Evolutionary conservation across 352 stramenopile genomes (phyloP).

Genomic region (Phytophthora nicotianae): DNA sequence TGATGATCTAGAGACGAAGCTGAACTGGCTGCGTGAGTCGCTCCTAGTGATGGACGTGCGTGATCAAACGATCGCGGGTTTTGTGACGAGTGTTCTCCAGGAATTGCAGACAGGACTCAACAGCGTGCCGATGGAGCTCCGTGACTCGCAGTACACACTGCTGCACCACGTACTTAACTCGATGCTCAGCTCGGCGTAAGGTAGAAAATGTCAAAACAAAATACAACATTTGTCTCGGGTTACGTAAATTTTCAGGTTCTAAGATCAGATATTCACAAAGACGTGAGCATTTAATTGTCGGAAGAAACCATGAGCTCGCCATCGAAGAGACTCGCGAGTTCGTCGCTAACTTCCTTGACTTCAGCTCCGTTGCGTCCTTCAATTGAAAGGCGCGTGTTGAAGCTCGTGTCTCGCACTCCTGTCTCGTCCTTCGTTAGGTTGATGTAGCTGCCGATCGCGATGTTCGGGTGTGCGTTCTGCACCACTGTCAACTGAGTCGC

Average conservation of each 20-base stretch:
- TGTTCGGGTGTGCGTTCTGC: conserved; percentile 66
- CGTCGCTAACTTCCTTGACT: conserved; percentile 56
- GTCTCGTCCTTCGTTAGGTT: conserved; percentile 75
- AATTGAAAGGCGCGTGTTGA: conserved; percentile 74
- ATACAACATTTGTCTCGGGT: conserved; percentile 21
- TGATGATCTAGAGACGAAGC: conserved; percentile 70
- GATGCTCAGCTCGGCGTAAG: conserved; percentile 75
- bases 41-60: conserved; percentile 83
- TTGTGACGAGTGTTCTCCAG: conserved; percentile 78
- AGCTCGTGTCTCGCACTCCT: conserved; percentile 55
- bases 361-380: conserved; percentile 58
- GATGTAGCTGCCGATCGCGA: conserved; percentile 86
- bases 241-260: no score
- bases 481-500: conserved; percentile 64
- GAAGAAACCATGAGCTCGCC: conserved; percentile 16
- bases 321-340: conserved; percentile 44
- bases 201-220: conserved; percentile 29
- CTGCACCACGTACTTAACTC: conserved; percentile 89
- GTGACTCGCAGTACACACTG: conserved; percentile 85
- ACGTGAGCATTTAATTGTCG: conserved; percentile 14
- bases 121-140: conserved; percentile 55
- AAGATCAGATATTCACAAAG: no score
- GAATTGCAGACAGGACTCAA: conserved; percentile 74
- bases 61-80: conserved; percentile 74
- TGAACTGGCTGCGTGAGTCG: conserved; percentile 80